Percentiles rank a stretch among this genome's conserved stretches.
Conservation (phyloP, 2,329 filamentous ascomycete genomes). For the Beauveria varroae region DNA sequence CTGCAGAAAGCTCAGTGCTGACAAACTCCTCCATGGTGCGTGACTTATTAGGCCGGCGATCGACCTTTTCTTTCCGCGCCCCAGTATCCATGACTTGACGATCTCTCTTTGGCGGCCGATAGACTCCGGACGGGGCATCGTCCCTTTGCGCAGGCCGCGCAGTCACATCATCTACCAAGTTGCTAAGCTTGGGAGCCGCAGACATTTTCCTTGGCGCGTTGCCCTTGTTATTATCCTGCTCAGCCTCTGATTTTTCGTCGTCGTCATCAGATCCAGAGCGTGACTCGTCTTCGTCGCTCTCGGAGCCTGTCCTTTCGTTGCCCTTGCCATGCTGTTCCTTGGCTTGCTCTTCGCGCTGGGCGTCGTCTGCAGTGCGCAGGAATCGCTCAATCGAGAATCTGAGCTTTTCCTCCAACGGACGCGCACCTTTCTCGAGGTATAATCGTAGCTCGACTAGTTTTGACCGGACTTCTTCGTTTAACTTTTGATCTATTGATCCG, state of each 20-base stretch:
- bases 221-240: slow-evolving; percentile 13
- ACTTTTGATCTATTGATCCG: slow-evolving; percentile 26
- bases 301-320: slow-evolving; percentile 17
- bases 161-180: slow-evolving; percentile 26
- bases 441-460: slow-evolving; percentile 89
- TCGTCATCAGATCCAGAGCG: slow-evolving; percentile 25
- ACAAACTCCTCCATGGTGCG: slow-evolving; percentile 90
- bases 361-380: slow-evolving; percentile 75
- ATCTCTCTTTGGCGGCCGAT: slow-evolving; percentile 81
- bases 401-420: slow-evolving; percentile 80
- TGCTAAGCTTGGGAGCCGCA: slow-evolving; percentile 26
- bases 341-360: slow-evolving; percentile 40
- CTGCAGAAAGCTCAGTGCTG: slow-evolving; percentile 70
- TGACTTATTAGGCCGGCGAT: slow-evolving; percentile 62
- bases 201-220: slow-evolving; percentile 19
- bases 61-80: slow-evolving; percentile 49
- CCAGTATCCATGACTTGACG: slow-evolving; percentile 72
- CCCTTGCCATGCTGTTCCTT: slow-evolving; percentile 20
- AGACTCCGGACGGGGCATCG: slow-evolving; percentile 57
- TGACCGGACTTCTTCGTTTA: slow-evolving; percentile 61
- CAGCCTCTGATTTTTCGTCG: slow-evolving; percentile 20
- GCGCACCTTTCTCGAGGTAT: slow-evolving; percentile 86
- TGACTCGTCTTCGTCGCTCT: slow-evolving; percentile 16
- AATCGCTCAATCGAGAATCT: slow-evolving; percentile 97
- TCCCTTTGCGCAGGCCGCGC: slow-evolving; percentile 20